Evolutionary conservation across 169 alveolate genomes (phyloP).

Genomic region (Plasmodium yoelii): DNA sequence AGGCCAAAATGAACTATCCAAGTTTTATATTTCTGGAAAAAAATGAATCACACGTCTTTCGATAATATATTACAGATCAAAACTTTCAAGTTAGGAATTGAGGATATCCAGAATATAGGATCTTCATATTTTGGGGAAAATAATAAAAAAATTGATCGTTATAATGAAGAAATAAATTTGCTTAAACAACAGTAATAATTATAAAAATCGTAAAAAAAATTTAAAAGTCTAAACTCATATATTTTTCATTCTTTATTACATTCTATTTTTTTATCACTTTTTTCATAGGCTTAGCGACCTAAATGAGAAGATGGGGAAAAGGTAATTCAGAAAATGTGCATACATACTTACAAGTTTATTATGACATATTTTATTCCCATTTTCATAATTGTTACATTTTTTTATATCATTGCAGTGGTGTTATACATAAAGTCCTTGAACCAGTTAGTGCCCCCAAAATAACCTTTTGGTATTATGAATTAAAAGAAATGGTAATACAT

Average conservation of each 20-base stretch:
- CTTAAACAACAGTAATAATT: slow-evolving; percentile 52
- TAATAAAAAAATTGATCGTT: slow-evolving; percentile 17
- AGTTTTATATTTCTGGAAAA: background rate
- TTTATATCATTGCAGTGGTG: slow-evolving; percentile 8
- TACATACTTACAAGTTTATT: background rate
- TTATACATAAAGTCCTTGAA: slow-evolving; percentile 31
- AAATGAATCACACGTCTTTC: slow-evolving; percentile 33
- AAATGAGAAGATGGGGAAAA: slow-evolving; percentile 72
- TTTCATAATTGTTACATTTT: background rate
- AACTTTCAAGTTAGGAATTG: slow-evolving; percentile 39
- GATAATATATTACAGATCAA: slow-evolving; percentile 31
- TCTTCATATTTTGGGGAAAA: slow-evolving; percentile 28
- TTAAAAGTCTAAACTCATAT: background rate
- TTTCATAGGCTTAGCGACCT: slow-evolving; percentile 24
- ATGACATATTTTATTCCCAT: background rate
- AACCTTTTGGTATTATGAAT: slow-evolving; percentile 54
- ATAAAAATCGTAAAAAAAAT: background rate
- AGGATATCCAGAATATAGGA: slow-evolving; percentile 66
- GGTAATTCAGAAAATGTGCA: slow-evolving; percentile 6
- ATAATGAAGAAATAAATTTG: slow-evolving; percentile 54
- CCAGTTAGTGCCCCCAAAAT: slow-evolving; percentile 48
- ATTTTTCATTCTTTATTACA: background rate
- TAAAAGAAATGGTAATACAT: slow-evolving; percentile 54
- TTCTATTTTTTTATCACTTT: background rate
- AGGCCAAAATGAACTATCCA: too few relatives aligned